Conservation (phyloP, 2,329 filamentous ascomycete species). For the Didymella segeticola region DNA sequence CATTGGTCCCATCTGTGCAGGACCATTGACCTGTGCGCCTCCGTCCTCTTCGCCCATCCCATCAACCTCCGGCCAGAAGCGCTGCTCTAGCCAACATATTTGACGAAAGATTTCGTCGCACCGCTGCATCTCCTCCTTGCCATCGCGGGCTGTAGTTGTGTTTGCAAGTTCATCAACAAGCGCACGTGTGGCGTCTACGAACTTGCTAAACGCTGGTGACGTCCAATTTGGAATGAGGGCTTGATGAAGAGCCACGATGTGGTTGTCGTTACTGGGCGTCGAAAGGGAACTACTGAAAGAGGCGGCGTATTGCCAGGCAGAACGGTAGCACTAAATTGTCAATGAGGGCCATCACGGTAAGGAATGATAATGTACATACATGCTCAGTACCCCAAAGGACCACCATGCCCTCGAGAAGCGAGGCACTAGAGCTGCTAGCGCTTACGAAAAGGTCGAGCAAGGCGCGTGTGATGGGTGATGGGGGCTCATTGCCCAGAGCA, state of each 20-base stretch:
- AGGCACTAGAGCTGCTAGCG: conserved; percentile 58
- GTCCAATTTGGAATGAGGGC: conserved; percentile 60
- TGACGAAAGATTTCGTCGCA: conserved; percentile 58
- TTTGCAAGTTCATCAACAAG: conserved; percentile 60
- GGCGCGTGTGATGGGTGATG: conserved; percentile 59
- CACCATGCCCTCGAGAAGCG: conserved; percentile 71
- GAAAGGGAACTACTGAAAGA: conserved; percentile 51
- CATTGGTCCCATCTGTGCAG: conserved; percentile 24
- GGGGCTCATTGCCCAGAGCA: conserved; percentile 54
- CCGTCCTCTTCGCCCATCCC: conserved; percentile 57
- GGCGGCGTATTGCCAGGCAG: conserved; percentile 57
- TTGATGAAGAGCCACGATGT: conserved; percentile 58
- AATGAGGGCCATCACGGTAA: conserved; percentile 10
- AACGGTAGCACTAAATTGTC: conserved; percentile 51
- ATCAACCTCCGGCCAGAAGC: conserved; percentile 58
- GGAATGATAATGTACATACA: conserved; percentile 38
- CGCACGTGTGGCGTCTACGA: conserved; percentile 56
- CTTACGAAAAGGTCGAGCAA: conserved; percentile 67
- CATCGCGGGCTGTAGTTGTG: conserved; percentile 54
- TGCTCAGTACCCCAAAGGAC: conserved; percentile 81
- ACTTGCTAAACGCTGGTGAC: conserved; percentile 57
- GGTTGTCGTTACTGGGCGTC: conserved; percentile 49
- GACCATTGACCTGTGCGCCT: conserved; percentile 31
- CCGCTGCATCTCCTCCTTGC: conserved; percentile 55
- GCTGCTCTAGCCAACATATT: conserved; percentile 56